Evolutionary conservation across 352 stramenopile genomes (phyloP), one percentile per base, ranked within the genome.

Genomic region (Globisporangium splendens): DNA sequence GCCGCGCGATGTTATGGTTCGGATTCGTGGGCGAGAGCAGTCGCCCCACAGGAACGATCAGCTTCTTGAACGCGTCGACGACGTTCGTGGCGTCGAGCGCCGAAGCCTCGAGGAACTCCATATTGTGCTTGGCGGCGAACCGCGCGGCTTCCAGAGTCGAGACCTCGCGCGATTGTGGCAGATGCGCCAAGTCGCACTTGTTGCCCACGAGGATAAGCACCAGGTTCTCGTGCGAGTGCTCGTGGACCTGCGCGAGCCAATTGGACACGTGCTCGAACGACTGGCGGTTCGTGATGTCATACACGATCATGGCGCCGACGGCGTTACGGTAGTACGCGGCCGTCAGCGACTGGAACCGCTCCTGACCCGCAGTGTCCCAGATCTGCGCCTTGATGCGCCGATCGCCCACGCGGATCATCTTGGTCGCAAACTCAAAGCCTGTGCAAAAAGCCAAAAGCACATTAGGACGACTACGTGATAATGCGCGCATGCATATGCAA

Each of bases 261-360:
- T 77, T 75, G 6, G 64, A 75, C 7, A 94, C 77, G 60, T 93
- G 74, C 55, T 95, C 85, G 55, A 95, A 95, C 21, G 86, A 94
- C 21, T 66, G 72, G 53, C 88, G 75, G 60, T 93, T 90, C 42
- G 90, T 97, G 47, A 97, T 91, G 65, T 98, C 91, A 66, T 97
- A 98, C 21, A 97, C 88, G 55, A 98, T 78, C 76, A 98, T 89
- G 39, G 89, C 91, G 24, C 87, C 89, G 20, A 97, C 86, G 0
- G 89, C 88, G 39, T 96, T 95, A 43, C 86, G 80, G 63, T 97
- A 98, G 66, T 96, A 98, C 28, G 89, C 86, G n/a, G 90, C 74
- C 38, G 86, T 97, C 44, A 98, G 83, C 59, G 83, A 96, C 65
- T 96, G 83, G 69, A 97, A 97, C 20, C 88, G 80, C 50, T 97